These are phyloP conservation scores for Trichocomaceae sp. DNA, from an alignment of 2,329 filamentous ascomycete genomes.

Conservation along the genomic window DNA sequence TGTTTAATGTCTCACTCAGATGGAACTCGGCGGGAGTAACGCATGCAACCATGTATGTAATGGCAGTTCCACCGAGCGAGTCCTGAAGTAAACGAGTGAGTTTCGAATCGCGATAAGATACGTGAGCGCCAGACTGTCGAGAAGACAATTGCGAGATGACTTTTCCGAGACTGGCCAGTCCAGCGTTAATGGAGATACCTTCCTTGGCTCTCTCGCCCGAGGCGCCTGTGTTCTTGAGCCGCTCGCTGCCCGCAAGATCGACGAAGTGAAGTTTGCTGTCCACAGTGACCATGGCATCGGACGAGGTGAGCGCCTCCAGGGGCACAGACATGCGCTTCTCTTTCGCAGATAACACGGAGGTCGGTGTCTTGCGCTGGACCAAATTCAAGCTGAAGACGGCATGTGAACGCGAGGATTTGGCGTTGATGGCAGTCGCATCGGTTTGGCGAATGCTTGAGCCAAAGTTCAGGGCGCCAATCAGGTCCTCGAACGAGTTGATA, in stretches of 20 bases:
- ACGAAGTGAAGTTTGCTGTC: constrained; percentile 99
- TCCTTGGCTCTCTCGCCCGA: constrained; percentile 91
- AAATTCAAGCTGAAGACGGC: constrained; percentile 95
- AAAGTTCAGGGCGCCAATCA: constrained; percentile 82
- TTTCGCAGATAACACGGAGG: constrained; percentile 44
- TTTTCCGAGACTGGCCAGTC: constrained; percentile 88
- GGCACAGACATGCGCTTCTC: constrained; percentile 88
- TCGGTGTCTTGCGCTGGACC: constrained; percentile 62
- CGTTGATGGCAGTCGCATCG: constrained; percentile 94
- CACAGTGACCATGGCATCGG: constrained; percentile 64
- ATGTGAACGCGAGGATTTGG: constrained; percentile 93
- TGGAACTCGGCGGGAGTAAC: constrained; percentile 97
- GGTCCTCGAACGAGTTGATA: constrained; percentile 85
- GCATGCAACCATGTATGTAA: constrained; percentile 99
- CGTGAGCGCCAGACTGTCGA: constrained; percentile 76
- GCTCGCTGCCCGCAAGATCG: constrained; percentile 91
- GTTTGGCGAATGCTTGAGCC: constrained; percentile 93
- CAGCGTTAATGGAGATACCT: constrained; percentile 96
- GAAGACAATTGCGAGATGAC: constrained; percentile 97
- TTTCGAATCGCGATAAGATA: constrained; percentile 97
- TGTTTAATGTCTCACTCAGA: constrained; percentile 94
- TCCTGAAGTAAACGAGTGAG: constrained; percentile 92
- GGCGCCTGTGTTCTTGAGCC: constrained; percentile 93
- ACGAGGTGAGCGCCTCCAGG: constrained; percentile 65
- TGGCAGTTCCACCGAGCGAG: constrained; percentile 91